phyloP scores from a whole-genome alignment of 2,329 filamentous ascomycete genomes.

The Fusarium luffae region DNA sequence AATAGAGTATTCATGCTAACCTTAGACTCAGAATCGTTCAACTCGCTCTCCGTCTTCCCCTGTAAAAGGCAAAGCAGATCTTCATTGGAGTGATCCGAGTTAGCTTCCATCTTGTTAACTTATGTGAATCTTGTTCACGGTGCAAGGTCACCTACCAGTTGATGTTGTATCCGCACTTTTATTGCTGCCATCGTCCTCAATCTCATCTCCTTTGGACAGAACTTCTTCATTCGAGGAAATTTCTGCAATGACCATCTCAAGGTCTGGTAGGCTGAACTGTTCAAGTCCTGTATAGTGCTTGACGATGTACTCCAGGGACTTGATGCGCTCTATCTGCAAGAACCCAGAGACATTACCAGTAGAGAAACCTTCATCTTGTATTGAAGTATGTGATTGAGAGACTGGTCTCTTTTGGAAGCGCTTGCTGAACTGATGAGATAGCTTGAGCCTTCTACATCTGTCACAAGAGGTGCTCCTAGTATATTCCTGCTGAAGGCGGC shows the following conservation, averaged over 20 bases:
- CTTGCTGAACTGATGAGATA: conserved; percentile 29
- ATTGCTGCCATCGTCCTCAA: not conserved
- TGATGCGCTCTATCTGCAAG: conserved; percentile 34
- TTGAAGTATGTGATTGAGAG: not conserved
- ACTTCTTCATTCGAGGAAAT: not conserved
- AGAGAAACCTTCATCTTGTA: not conserved
- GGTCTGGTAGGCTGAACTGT: conserved; percentile 11
- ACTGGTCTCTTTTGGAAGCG: conserved; percentile 21
- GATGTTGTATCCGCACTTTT: not conserved
- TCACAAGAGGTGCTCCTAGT: conserved; percentile 32
- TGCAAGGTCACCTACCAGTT: not conserved
- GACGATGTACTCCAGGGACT: conserved; percentile 31
- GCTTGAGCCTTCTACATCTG: conserved; percentile 32
- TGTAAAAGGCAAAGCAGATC: conserved; percentile 18
- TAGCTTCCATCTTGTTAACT: not conserved
- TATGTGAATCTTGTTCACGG: no score
- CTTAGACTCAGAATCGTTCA: conserved; percentile 13
- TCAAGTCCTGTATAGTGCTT: conserved; percentile 33
- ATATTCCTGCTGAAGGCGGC: conserved; percentile 39
- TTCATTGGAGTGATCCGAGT: conserved; percentile 27
- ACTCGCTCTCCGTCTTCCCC: conserved; percentile 27
- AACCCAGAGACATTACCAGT: conserved; percentile 5
- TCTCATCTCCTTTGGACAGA: not conserved
- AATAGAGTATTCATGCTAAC: not conserved
- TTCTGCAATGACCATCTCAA: conserved; percentile 9